Conservation (phyloP, 345 rosid genomes). For the Eucalyptus pauciflora region DNA sequence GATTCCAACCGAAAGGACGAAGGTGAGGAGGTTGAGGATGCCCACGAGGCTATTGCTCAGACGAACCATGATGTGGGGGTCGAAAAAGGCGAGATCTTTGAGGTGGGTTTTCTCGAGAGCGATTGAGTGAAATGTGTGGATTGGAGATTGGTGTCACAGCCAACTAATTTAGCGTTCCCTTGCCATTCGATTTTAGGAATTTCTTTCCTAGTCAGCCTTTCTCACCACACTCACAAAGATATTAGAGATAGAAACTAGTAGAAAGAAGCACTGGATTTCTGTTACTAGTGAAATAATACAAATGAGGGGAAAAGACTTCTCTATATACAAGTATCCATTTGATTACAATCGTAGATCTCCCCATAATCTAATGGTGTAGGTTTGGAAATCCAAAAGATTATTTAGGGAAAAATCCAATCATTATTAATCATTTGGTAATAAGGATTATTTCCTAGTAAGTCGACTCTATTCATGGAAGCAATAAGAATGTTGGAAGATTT, state of each 20-base stretch:
- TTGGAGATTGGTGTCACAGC: neutral
- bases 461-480: neutral
- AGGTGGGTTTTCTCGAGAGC: neutral
- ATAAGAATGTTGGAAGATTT: neutral
- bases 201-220: neutral
- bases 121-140: neutral
- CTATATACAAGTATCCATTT: neutral
- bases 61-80: constrained; percentile 17
- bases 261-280: too few relatives aligned
- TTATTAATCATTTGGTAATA: neutral
- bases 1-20: constrained; percentile 67
- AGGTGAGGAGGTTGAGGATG: constrained; percentile 63
- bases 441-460: neutral
- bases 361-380: neutral
- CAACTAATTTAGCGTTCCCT: neutral
- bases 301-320: too few relatives aligned
- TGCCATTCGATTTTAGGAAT: neutral
- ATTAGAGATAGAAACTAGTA: neutral
- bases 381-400: neutral
- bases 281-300: neutral
- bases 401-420: neutral
- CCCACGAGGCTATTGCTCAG: constrained; percentile 68
- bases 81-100: neutral
- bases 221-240: neutral
- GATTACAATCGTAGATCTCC: neutral